Conservation (phyloP, 208 protist genomes). For the Lotmaria passim region DNA sequence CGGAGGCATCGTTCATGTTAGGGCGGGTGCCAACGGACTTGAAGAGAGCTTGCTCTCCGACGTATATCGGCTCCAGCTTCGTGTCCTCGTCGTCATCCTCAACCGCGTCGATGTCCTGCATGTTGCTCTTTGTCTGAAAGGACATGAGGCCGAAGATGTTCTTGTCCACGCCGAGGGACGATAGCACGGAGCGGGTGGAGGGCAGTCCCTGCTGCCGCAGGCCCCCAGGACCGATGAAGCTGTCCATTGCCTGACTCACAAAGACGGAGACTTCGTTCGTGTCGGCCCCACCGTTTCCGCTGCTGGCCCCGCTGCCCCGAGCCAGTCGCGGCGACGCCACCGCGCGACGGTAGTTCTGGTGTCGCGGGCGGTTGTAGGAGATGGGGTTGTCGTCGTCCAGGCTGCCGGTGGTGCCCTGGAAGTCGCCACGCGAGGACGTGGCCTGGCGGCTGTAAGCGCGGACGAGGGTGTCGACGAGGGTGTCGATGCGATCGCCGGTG, state of each 20-base stretch:
- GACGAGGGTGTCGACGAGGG: constrained; percentile 39
- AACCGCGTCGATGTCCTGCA: constrained; percentile 16
- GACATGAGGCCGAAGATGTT: constrained; percentile 47
- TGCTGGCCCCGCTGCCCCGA: no score
- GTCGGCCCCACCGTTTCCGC: not conserved
- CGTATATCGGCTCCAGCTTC: constrained; percentile 40
- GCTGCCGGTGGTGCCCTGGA: constrained; percentile 14
- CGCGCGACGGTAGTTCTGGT: constrained; percentile 20
- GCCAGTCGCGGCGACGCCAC: constrained; percentile 19
- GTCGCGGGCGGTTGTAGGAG: constrained; percentile 17
- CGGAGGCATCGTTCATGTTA: constrained; percentile 31
- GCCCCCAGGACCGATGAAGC: constrained; percentile 30
- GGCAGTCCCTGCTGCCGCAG: constrained; percentile 14
- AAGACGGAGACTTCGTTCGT: constrained; percentile 41
- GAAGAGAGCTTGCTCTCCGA: constrained; percentile 50
- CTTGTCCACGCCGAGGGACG: constrained; percentile 42
- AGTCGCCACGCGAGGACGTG: constrained; percentile 16
- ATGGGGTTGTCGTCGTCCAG: constrained; percentile 29
- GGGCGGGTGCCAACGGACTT: constrained; percentile 28
- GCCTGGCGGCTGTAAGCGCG: constrained; percentile 36
- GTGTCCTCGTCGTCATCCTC: constrained; percentile 28
- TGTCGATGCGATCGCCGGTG: constrained; percentile 39
- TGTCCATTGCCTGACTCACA: constrained; percentile 51
- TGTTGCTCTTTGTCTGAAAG: constrained; percentile 40
- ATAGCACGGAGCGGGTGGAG: constrained; percentile 46